Percentiles rank a stretch among this genome's conserved stretches.
Conservation (phyloP, 306 rosid genomes). For the Lathyrus tuberosus region DNA sequence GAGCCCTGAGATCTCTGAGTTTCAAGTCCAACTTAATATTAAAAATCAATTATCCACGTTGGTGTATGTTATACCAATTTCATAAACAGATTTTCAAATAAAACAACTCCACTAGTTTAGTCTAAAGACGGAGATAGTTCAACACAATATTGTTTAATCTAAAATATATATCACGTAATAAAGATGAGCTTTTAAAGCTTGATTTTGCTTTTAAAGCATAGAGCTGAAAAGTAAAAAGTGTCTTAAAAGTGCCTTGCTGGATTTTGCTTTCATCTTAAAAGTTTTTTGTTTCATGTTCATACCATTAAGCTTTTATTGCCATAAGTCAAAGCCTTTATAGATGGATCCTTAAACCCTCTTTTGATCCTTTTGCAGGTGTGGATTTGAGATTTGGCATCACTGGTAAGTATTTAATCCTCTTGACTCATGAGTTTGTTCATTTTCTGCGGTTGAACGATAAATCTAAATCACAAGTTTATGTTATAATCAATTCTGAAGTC, state of each 20-base stretch:
- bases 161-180: not conserved
- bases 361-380: slow-evolving; percentile 31
- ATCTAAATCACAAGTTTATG: not conserved
- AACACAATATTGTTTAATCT: not conserved
- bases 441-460: not conserved
- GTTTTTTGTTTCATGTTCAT: slow-evolving; percentile 39
- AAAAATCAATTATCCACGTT: slow-evolving; percentile 19
- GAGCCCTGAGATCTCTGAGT: too few relatives aligned
- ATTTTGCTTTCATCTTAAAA: slow-evolving; percentile 33
- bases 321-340: slow-evolving; percentile 31
- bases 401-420: slow-evolving; percentile 38
- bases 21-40: too few relatives aligned
- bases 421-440: slow-evolving; percentile 13
- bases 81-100: not conserved
- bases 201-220: slow-evolving; percentile 9
- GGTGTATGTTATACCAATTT: slow-evolving; percentile 22
- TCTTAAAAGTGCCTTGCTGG: slow-evolving; percentile 34
- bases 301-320: slow-evolving; percentile 8
- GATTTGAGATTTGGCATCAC: slow-evolving; percentile 35
- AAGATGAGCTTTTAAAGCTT: not conserved
- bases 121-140: not conserved
- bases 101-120: not conserved
- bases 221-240: slow-evolving; percentile 33
- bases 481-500: too few relatives aligned
- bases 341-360: slow-evolving; percentile 8